Evolutionary conservation across 2,329 filamentous ascomycete genomes (phyloP), one percentile per base, ranked within the genome.

Genomic region (Purpureocillium takamizusanense): DNA sequence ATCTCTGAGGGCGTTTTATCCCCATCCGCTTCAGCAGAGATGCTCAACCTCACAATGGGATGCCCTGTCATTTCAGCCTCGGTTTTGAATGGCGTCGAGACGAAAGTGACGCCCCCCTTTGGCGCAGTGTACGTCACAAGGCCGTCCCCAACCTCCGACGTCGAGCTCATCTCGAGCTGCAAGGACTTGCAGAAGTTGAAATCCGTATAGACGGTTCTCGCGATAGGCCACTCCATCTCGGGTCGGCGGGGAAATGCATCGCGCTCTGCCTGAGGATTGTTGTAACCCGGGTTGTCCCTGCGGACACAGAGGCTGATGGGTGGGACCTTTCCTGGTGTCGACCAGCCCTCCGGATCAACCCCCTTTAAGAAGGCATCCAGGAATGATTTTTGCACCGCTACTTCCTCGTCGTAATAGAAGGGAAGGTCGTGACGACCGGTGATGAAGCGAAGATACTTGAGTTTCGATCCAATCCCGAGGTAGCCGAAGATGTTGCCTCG

Each of bases 301-400:
- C 81, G 68, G 2, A 86, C 59, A 0, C 76, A 67, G 1, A 85
- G 50, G 31, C 69, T 71, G 2, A 86, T 78, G 0, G 75, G 68
- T 0, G 81, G 66, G 0, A 80, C 59, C 39, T 76, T 75, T 18
- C 80, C 76, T 17, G 46, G 40, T 10, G 66, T 62, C 0, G 67
- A 69, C 78, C 78, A 83, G n/a, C 78, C 78, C 1, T 63, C 64
- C 0, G 64, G 61, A 47, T 86, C 82, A 0, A 84, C 68, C 2
- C 67, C 76, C 47, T 84, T 85, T 28, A 86, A 66, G 51, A 86
- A 86, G 0, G 81, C 81, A 42, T 84, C 78, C 0, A 86, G 60
- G 53, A 86, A 86, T 46, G 72, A 76, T 34, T 65, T 68, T 50
- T 86, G 82, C 0, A 86, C 48, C 43, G 81, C 76, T 0, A 83